Base-by-base conservation (phyloP, 306 rosid species). In the Glycyrrhiza uralensis region DNA sequence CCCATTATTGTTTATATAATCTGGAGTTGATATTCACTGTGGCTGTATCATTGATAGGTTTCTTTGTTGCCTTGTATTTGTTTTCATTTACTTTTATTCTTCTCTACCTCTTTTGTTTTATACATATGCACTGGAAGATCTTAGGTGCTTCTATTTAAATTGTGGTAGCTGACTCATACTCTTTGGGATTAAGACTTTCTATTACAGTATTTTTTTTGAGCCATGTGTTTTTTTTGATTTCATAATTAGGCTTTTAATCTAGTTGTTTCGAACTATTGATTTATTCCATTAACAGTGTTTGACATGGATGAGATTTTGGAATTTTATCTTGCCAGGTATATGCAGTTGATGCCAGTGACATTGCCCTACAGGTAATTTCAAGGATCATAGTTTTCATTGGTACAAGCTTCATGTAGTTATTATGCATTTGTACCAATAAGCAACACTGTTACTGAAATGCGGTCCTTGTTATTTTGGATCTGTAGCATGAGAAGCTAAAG, bases 341-440 rank as follows among this genome's bases (percentile, higher is more conserved):
- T 83, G 98, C 98, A 42, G 89, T 94, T 78, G 98, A 94, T 85
- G 98, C 98, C 52, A 94, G 98, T 87, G 96, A 89, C 66, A 91
- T 94, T 84, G 98, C 98, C 12, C 62, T 89, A 72, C 98, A 91
- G 98, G 98, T 94, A 86, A 61, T 78, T 82, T 74, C 58, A 71
- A 72, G 30, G 45, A 30, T 67, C 55, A 2, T 71, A 67, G 7
- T 71, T 68, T 63, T 55, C 51, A 28, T 58, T 44, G 22, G 19
- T 50, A 30, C n/a, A 17, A 32, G 66, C 29, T 14, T 74, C 10
- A 17, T 65, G 57, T 55, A 23, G 6, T 24, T 42, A 3, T 66
- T 35, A 12, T 58, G 17, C 38, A n/a, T 29, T 35, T 69, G 49
- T 23, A n/a, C 42, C 39, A 15, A n/a, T 75, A 55, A 17, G 41